A percentile compares a stretch with the other conserved stretches of the same genome.
phyloP scores from a whole-genome alignment of 2,329 filamentous ascomycete species.

The Microascus cirrosus region DNA sequence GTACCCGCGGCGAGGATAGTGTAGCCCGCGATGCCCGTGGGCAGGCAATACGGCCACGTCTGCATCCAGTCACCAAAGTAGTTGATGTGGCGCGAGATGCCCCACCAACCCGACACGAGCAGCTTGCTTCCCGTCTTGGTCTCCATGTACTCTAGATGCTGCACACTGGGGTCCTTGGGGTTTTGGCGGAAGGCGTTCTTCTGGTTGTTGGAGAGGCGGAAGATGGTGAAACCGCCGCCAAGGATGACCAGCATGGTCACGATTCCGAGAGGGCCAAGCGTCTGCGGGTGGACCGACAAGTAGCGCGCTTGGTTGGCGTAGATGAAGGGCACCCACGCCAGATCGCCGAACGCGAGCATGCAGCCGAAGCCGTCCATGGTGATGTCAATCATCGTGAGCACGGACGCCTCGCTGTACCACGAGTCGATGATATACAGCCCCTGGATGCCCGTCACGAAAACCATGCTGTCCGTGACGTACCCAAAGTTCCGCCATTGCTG shows the following conservation, averaged over 20 bases:
- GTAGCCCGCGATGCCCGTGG: conserved; percentile 77
- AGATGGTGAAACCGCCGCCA: conserved; percentile 71
- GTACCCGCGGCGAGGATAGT: conserved; percentile 49
- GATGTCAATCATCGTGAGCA: conserved; percentile 90
- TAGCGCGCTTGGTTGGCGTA: conserved; percentile 82
- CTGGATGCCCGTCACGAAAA: conserved; percentile 69
- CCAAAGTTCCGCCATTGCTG: conserved; percentile 83
- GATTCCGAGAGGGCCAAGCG: conserved; percentile 61
- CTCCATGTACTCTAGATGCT: conserved; percentile 75
- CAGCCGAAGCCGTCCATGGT: conserved; percentile 88
- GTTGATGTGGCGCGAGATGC: conserved; percentile 83
- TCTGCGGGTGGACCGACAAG: conserved; percentile 67
- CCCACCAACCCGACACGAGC: conserved; percentile 87
- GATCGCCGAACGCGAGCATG: conserved; percentile 88
- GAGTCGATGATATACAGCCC: conserved; percentile 74
- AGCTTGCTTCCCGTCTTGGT: conserved; percentile 74
- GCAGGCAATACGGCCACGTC: conserved; percentile 81
- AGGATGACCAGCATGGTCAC: conserved; percentile 56
- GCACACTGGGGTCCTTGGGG: conserved; percentile 66
- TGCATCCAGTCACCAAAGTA: conserved; percentile 94
- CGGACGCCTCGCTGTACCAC: conserved; percentile 76
- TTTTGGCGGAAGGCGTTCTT: conserved; percentile 92
- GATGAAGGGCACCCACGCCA: conserved; percentile 85
- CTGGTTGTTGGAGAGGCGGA: conserved; percentile 86
- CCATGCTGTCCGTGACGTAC: conserved; percentile 73